phyloP scores from a whole-genome alignment of 192 early-diverging fungal species.

The Gigaspora rosea region DNA sequence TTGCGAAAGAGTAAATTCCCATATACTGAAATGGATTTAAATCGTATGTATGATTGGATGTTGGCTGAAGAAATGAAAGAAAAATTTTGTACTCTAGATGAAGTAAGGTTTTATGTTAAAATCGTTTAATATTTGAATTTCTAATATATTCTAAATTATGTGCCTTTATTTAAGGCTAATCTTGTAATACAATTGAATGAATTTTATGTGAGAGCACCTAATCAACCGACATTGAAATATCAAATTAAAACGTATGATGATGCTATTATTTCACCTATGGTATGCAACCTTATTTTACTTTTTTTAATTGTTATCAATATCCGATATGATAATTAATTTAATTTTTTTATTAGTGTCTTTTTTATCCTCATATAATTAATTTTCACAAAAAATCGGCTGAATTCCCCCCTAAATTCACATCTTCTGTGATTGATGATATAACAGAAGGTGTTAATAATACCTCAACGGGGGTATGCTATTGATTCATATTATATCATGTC shows the following conservation, averaged over 20 bases:
- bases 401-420: constrained; percentile 18
- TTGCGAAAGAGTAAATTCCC: constrained; percentile 73
- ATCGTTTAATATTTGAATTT: too few species aligned
- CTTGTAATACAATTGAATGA: constrained; percentile 81
- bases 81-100: constrained; percentile 81
- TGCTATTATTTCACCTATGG: constrained; percentile 76
- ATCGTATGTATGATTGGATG: constrained; percentile 68
- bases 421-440: constrained; percentile 36
- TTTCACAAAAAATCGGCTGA: constrained; percentile 23
- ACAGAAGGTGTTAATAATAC: constrained; percentile 35
- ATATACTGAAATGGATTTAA: constrained; percentile 65
- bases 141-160: too few species aligned
- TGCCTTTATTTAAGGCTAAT: constrained; percentile 64
- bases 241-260: constrained; percentile 89
- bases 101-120: too few species aligned
- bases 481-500: too few species aligned
- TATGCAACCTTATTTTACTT: constrained; percentile 33
- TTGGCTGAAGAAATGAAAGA: constrained; percentile 83
- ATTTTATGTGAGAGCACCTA: constrained; percentile 79
- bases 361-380: constrained; percentile 49
- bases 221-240: constrained; percentile 69
- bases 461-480: too few species aligned
- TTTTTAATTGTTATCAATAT: constrained; percentile 2
- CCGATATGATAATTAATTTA: neutral
- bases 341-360: constrained; percentile 36